Percentiles rank a stretch among this genome's conserved stretches.
phyloP scores from a whole-genome alignment of 495 filamentous ascomycete species.

The Aspergillus leporis region DNA sequence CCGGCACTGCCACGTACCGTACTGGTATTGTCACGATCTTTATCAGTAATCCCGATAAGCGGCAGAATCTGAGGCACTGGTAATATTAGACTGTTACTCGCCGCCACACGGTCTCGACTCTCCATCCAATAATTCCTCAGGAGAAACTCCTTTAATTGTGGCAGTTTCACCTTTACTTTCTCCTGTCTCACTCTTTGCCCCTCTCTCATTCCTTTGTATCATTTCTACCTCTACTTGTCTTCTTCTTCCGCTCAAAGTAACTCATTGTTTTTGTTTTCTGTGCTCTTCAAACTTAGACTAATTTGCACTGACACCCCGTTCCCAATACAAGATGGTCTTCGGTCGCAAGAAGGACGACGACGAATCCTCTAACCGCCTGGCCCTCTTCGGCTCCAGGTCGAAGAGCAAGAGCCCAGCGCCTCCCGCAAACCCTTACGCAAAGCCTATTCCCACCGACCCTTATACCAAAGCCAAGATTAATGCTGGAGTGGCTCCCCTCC shows the following conservation, averaged over 20 bases:
- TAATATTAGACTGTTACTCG: slow-evolving; percentile 9
- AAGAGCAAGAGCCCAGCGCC: slow-evolving; percentile 62
- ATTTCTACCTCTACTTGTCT: neutral
- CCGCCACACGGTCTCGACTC: slow-evolving; percentile 11
- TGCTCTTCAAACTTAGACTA: neutral
- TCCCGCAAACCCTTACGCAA: slow-evolving; percentile 65
- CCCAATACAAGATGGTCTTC: slow-evolving; percentile 52
- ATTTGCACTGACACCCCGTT: slow-evolving; percentile 12
- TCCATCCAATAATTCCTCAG: slow-evolving; percentile 18
- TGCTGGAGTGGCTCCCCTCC: slow-evolving; percentile 41
- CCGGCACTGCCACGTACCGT: slow-evolving; percentile 16
- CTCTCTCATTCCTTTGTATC: slow-evolving; percentile 11
- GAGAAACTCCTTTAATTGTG: slow-evolving; percentile 18
- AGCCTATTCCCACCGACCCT: slow-evolving; percentile 58
- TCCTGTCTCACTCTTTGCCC: slow-evolving; percentile 14
- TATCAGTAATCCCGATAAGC: neutral
- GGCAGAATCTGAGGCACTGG: slow-evolving; percentile 1
- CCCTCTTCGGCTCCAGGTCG: slow-evolving; percentile 57
- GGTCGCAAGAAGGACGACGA: slow-evolving; percentile 61
- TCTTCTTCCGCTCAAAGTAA: neutral
- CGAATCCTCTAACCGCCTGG: slow-evolving; percentile 58
- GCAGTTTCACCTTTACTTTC: slow-evolving; percentile 13
- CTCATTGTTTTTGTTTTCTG: neutral
- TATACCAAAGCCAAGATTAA: slow-evolving; percentile 62
- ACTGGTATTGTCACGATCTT: slow-evolving; percentile 21